These are phyloP conservation scores for Penicillium sp. DNA, from an alignment of 2,329 filamentous ascomycete species.

Conservation along the genomic window DNA sequence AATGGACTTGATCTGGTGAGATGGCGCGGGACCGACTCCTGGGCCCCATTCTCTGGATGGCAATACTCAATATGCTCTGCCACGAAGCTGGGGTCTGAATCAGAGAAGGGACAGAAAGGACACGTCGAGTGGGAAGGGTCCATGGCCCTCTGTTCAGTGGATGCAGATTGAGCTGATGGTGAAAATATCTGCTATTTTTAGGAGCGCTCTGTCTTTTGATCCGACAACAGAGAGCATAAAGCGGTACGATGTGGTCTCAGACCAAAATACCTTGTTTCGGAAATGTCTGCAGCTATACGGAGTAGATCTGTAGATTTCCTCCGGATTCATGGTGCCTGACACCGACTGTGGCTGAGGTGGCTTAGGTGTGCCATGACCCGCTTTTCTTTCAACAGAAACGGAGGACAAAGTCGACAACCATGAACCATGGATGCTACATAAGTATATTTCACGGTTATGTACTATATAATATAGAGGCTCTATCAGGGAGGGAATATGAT, in stretches of 20 bases:
- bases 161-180: not conserved
- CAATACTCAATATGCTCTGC: slow-evolving; percentile 46
- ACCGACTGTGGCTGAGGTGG: not conserved
- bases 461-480: no score
- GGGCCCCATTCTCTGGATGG: slow-evolving; percentile 42
- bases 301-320: not conserved
- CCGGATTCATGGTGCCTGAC: not conserved
- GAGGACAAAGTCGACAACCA: not conserved
- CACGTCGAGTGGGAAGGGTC: slow-evolving; percentile 30
- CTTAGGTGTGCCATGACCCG: not conserved
- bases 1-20: not conserved
- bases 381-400: not conserved
- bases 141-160: not conserved
- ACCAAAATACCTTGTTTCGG: not conserved
- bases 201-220: not conserved
- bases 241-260: not conserved
- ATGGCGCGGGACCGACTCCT: slow-evolving; percentile 19
- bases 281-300: not conserved
- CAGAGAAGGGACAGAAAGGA: slow-evolving; percentile 48
- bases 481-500: no score
- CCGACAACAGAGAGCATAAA: not conserved
- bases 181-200: not conserved
- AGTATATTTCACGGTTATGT: not conserved
- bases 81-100: slow-evolving; percentile 41
- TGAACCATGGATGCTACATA: not conserved